phyloP scores from a whole-genome alignment of 2,329 filamentous ascomycete species.

The Epichloe aotearoae region DNA sequence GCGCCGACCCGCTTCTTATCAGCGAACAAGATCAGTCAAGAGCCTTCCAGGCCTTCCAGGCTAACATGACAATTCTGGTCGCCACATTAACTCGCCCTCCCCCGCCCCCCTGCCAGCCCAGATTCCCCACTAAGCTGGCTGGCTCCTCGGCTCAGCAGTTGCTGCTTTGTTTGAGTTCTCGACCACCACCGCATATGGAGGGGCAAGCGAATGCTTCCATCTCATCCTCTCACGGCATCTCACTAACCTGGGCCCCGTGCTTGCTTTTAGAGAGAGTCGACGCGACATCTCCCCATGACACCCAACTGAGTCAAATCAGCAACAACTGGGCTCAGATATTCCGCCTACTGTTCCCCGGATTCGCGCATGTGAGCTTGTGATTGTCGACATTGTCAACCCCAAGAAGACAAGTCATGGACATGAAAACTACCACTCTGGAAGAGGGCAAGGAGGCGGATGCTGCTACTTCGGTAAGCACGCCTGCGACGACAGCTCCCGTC shows the following conservation, averaged over 20 bases:
- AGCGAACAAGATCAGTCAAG: too few relatives aligned
- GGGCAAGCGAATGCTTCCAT: conserved; percentile 1
- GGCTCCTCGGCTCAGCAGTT: conserved; percentile 6
- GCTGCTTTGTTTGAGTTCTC: not conserved
- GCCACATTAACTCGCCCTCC: too few relatives aligned
- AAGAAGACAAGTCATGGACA: conserved; percentile 8
- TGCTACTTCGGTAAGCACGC: conserved; percentile 10
- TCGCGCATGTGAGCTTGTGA: conserved; percentile 10
- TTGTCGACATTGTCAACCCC: not conserved
- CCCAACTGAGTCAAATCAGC: not conserved
- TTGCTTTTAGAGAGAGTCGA: not conserved
- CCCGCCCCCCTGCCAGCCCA: too few relatives aligned
- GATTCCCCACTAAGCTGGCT: not conserved
- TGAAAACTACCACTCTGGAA: conserved; percentile 9
- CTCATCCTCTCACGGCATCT: not conserved
- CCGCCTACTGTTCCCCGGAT: not conserved
- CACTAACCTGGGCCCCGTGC: not conserved
- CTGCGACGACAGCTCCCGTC: conserved; percentile 4
- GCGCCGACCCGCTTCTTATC: too few relatives aligned
- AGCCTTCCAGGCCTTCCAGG: too few relatives aligned
- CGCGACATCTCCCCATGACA: not conserved
- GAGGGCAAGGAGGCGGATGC: conserved; percentile 11
- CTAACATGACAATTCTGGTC: too few relatives aligned
- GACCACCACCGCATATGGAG: conserved; percentile 2
- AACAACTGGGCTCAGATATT: not conserved